phyloP scores from a whole-genome alignment of 768 basidiomycete species.

The Phaeotremella skinneri region DNA sequence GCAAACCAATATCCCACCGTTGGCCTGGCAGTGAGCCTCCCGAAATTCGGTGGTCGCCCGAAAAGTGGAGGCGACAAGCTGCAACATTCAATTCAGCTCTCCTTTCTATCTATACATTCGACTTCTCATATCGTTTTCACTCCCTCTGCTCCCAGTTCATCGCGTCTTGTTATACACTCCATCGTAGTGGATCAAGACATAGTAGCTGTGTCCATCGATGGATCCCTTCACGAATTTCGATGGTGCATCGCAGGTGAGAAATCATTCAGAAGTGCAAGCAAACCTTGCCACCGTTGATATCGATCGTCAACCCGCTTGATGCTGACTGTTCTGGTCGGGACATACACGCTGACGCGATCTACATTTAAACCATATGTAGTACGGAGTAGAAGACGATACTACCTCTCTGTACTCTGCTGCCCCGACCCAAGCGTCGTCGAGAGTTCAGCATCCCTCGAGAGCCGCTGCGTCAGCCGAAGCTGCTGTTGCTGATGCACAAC shows the following conservation, averaged over 20 bases:
- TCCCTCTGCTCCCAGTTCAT: neutral
- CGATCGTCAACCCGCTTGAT: neutral
- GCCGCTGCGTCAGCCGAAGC: neutral
- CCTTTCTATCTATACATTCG: neutral
- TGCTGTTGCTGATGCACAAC: neutral
- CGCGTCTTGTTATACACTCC: neutral
- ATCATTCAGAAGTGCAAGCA: neutral
- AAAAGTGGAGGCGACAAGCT: too few relatives aligned
- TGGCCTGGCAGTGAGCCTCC: too few relatives aligned
- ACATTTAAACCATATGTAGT: slow-evolving; percentile 22
- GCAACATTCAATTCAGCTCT: too few relatives aligned
- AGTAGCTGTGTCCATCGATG: slow-evolving; percentile 16
- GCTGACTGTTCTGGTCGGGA: neutral
- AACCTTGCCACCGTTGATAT: slow-evolving; percentile 15
- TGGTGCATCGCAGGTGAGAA: slow-evolving; percentile 49
- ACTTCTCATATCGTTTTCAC: too few relatives aligned
- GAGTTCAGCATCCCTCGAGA: neutral
- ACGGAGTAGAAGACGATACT: slow-evolving; percentile 46
- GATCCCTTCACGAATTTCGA: slow-evolving; percentile 52
- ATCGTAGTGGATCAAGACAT: neutral
- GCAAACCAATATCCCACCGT: too few relatives aligned
- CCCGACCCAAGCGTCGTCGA: slow-evolving; percentile 20
- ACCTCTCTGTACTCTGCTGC: slow-evolving; percentile 41
- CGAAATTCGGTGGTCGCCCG: too few relatives aligned
- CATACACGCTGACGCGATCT: neutral